A percentile compares a stretch with the other conserved stretches of the same genome.
These are phyloP conservation scores for Ganoderma multipileum DNA, from an alignment of 1,284 basidiomycete species.

Conservation along the genomic window DNA sequence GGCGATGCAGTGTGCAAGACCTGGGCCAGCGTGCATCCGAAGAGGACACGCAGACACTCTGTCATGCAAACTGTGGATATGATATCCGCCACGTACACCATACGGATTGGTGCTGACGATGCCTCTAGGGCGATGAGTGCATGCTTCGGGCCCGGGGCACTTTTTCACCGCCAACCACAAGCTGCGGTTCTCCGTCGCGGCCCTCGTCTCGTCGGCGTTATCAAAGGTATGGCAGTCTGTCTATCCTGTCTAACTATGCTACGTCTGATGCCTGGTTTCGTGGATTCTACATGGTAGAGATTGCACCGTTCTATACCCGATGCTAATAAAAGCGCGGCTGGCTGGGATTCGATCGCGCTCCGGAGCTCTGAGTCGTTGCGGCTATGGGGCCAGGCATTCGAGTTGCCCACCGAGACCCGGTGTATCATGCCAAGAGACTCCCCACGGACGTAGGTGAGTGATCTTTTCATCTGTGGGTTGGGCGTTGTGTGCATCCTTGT, in stretches of 20 bases:
- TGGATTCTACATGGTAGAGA: no score
- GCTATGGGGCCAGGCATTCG: neutral
- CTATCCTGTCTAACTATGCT: neutral
- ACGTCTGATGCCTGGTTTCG: neutral
- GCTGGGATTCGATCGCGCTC: neutral
- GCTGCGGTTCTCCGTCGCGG: neutral
- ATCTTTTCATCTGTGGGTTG: neutral
- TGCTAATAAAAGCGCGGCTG: neutral
- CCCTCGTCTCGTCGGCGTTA: neutral
- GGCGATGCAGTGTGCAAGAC: no score
- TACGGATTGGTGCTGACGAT: neutral
- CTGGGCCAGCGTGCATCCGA: slow-evolving; percentile 20
- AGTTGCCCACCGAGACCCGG: neutral
- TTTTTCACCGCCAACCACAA: neutral
- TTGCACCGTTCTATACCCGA: no score
- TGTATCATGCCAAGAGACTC: neutral
- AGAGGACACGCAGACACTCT: neutral
- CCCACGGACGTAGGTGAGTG: neutral
- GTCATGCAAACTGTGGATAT: neutral
- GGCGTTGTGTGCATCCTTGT: neutral
- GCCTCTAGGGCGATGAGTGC: no score
- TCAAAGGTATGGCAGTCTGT: neutral
- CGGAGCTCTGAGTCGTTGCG: neutral
- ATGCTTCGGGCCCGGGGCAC: no score
- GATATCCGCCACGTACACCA: neutral